Conservation (phyloP, 768 basidiomycete species). For the Lentinula sp. region DNA sequence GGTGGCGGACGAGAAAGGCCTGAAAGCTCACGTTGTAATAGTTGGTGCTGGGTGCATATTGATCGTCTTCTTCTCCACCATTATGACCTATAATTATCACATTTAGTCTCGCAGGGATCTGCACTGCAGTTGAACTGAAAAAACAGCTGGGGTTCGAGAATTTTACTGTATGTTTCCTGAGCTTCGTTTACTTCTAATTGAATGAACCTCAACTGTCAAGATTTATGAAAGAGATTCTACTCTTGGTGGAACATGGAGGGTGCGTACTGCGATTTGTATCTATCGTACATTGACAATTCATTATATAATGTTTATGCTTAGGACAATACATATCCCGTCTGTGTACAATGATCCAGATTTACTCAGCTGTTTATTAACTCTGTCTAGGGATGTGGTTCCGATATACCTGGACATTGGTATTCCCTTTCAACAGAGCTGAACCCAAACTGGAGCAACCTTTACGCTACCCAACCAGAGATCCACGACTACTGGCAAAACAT, state of each 20-base stretch:
- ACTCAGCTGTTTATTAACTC: neutral
- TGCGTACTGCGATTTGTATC: slow-evolving; percentile 19
- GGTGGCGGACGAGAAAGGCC: slow-evolving; percentile 8
- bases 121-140: slow-evolving; percentile 42
- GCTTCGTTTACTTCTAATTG: neutral
- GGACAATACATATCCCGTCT: slow-evolving; percentile 53
- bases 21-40: slow-evolving; percentile 33
- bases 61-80: too few species aligned
- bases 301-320: slow-evolving; percentile 12
- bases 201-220: slow-evolving; percentile 18
- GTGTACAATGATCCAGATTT: slow-evolving; percentile 2
- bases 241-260: slow-evolving; percentile 55
- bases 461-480: slow-evolving; percentile 42
- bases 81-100: neutral
- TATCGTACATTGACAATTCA: neutral
- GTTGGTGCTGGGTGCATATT: slow-evolving; percentile 45
- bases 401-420: slow-evolving; percentile 51
- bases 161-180: slow-evolving; percentile 34
- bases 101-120: slow-evolving; percentile 39
- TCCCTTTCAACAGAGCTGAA: slow-evolving; percentile 49
- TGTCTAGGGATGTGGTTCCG: slow-evolving; percentile 47
- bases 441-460: slow-evolving; percentile 43
- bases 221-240: slow-evolving; percentile 43
- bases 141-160: slow-evolving; percentile 35
- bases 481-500: slow-evolving; percentile 44